phyloP scores from a whole-genome alignment of 495 filamentous ascomycete genomes.

The Talaromyces stipitatus region DNA sequence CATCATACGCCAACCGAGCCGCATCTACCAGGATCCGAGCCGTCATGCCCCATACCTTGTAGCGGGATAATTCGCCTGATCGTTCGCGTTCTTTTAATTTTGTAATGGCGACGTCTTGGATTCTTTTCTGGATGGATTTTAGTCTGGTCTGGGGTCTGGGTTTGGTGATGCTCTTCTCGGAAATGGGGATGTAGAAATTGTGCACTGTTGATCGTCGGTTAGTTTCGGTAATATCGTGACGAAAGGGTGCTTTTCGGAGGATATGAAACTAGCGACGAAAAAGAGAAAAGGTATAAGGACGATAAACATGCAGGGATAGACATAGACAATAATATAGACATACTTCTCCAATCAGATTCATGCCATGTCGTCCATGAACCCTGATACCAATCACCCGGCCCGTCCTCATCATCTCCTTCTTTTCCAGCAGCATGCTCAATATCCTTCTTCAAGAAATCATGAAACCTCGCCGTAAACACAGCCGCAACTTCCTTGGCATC shows the following conservation, averaged over 20 bases:
- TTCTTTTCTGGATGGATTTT: conserved; percentile 1
- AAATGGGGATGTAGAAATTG: conserved; percentile 78
- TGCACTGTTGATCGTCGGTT: conserved; percentile 46
- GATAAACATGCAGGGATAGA: no score
- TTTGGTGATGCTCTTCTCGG: conserved; percentile 50
- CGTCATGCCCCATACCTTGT: conserved; percentile 89
- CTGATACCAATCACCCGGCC: conserved; percentile 50
- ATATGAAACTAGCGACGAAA: background rate
- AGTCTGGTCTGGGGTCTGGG: conserved; percentile 42
- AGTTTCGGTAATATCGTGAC: background rate
- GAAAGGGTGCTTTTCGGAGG: conserved; percentile 3
- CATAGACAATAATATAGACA: no score
- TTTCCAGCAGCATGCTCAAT: conserved; percentile 6
- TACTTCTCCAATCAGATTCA: conserved; percentile 54
- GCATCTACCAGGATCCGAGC: conserved; percentile 81
- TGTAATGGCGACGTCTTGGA: conserved; percentile 21
- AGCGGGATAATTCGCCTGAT: conserved; percentile 40
- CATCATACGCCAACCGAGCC: conserved; percentile 71
- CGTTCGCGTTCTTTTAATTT: conserved; percentile 36
- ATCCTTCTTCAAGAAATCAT: conserved; percentile 51
- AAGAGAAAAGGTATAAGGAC: no score
- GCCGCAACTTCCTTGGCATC: conserved; percentile 83
- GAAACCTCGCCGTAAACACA: conserved; percentile 81
- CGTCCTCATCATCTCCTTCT: conserved; percentile 33
- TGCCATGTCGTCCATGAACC: conserved; percentile 55